These are phyloP conservation scores for Hanseniaspora meyeri DNA, from an alignment of 805 yeast genomes.

Conservation along the genomic window DNA sequence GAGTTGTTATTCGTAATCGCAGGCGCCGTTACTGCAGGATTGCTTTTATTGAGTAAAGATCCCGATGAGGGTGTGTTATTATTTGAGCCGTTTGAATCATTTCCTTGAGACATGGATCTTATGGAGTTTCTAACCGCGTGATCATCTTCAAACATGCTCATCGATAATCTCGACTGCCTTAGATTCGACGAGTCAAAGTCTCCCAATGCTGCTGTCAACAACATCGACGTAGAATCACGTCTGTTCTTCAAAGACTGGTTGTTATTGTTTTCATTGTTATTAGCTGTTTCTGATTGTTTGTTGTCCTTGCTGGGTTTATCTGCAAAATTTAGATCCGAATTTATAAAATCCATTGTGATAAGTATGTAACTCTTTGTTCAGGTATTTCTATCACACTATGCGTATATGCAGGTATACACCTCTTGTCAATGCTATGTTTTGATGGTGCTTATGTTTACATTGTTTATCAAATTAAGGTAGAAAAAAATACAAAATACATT, in stretches of 20 bases:
- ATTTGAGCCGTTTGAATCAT: neutral
- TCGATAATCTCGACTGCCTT: constrained; percentile 10
- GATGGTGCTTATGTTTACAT: neutral
- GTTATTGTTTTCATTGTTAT: neutral
- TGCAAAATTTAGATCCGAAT: neutral
- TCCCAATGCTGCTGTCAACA: constrained; percentile 1
- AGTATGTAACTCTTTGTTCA: neutral
- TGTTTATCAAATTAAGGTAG: neutral
- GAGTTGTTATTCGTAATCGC: neutral
- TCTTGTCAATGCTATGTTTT: neutral
- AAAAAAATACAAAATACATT: neutral
- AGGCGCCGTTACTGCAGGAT: neutral
- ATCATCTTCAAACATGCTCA: constrained; percentile 13
- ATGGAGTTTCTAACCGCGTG: constrained; percentile 11
- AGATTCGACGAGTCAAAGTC: constrained; percentile 5
- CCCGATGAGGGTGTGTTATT: neutral
- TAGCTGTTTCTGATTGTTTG: neutral
- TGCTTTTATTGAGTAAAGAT: neutral
- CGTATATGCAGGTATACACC: too few species aligned
- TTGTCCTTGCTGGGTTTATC: neutral
- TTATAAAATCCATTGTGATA: constrained; percentile 1
- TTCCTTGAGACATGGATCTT: constrained; percentile 3
- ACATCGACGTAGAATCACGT: constrained; percentile 12
- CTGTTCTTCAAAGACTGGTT: neutral
- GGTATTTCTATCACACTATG: neutral